Conservation (phyloP, 1,139 yeast genomes). For the Williopsis jadinii region DNA sequence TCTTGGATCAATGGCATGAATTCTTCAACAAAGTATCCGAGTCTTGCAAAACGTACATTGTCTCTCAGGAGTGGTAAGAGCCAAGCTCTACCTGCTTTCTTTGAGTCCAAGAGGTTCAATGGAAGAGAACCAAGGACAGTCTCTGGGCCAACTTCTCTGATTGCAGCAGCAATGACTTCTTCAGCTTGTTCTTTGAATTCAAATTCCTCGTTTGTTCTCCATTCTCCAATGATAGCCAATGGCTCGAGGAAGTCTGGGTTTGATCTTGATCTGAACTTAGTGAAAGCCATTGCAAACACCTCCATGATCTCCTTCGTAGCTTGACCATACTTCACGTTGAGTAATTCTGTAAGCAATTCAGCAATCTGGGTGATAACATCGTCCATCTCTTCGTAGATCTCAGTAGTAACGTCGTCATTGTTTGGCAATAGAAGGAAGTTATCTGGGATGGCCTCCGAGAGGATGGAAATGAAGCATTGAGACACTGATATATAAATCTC, state of each 20-base stretch:
- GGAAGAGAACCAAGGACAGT: conserved; percentile 70
- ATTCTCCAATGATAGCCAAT: conserved; percentile 69
- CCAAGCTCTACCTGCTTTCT: conserved; percentile 85
- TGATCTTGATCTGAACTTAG: conserved; percentile 57
- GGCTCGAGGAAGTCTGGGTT: conserved; percentile 67
- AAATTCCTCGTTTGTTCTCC: conserved; percentile 76
- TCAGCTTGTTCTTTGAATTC: conserved; percentile 79
- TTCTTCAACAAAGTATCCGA: conserved; percentile 53
- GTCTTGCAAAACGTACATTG: conserved; percentile 63
- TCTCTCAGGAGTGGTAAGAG: conserved; percentile 88
- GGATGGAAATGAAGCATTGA: conserved; percentile 76
- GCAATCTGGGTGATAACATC: conserved; percentile 50
- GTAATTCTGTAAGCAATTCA: conserved; percentile 46
- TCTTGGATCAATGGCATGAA: conserved; percentile 63
- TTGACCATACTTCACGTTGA: conserved; percentile 69
- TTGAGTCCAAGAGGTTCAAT: conserved; percentile 55
- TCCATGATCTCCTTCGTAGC: conserved; percentile 74
- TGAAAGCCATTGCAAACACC: conserved; percentile 56
- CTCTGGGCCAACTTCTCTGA: conserved; percentile 81
- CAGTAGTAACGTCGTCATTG: conserved; percentile 31
- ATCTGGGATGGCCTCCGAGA: conserved; percentile 61
- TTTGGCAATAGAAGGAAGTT: conserved; percentile 48
- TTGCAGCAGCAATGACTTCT: conserved; percentile 69
- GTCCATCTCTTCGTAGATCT: conserved; percentile 50
- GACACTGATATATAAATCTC: conserved; percentile 75